phyloP scores from a whole-genome alignment of 2,329 filamentous ascomycete genomes.

The Paecilomyces dactylethromorphus region DNA sequence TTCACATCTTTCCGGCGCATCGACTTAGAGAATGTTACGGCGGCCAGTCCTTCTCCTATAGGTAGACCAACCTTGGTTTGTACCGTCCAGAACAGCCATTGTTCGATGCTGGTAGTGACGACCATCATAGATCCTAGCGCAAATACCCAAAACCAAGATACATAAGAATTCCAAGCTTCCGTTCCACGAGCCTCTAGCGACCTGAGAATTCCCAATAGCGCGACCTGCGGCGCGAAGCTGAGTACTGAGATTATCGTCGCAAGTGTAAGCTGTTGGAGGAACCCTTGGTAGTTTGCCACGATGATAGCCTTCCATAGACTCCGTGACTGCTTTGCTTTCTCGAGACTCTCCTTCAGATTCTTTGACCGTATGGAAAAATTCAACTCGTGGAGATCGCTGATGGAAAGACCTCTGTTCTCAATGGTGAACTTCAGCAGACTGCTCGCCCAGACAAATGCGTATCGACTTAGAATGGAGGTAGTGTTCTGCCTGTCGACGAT shows the following conservation, averaged over 20 bases:
- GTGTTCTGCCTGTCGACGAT: slow-evolving; percentile 58
- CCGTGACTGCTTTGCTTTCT: slow-evolving; percentile 21
- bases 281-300: slow-evolving; percentile 48
- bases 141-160: slow-evolving; percentile 60
- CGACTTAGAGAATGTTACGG: slow-evolving; percentile 67
- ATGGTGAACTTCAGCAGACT: slow-evolving; percentile 50
- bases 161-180: slow-evolving; percentile 42
- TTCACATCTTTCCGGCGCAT: slow-evolving; percentile 71
- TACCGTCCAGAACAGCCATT: slow-evolving; percentile 59
- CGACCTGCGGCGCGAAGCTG: slow-evolving; percentile 63
- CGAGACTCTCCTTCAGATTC: slow-evolving; percentile 46
- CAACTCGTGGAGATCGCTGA: slow-evolving; percentile 56
- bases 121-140: slow-evolving; percentile 56
- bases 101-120: slow-evolving; percentile 50
- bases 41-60: slow-evolving; percentile 60
- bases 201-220: slow-evolving; percentile 59
- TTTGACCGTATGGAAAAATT: slow-evolving; percentile 49
- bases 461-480: slow-evolving; percentile 52
- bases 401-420: slow-evolving; percentile 54
- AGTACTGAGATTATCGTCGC: slow-evolving; percentile 48
- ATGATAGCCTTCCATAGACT: slow-evolving; percentile 56
- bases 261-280: slow-evolving; percentile 54
- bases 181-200: slow-evolving; percentile 52
- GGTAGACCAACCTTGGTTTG: slow-evolving; percentile 57
- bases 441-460: slow-evolving; percentile 59